These are phyloP conservation scores for Trametes meyenii DNA, from an alignment of 768 basidiomycete species.

Conservation along the genomic window DNA sequence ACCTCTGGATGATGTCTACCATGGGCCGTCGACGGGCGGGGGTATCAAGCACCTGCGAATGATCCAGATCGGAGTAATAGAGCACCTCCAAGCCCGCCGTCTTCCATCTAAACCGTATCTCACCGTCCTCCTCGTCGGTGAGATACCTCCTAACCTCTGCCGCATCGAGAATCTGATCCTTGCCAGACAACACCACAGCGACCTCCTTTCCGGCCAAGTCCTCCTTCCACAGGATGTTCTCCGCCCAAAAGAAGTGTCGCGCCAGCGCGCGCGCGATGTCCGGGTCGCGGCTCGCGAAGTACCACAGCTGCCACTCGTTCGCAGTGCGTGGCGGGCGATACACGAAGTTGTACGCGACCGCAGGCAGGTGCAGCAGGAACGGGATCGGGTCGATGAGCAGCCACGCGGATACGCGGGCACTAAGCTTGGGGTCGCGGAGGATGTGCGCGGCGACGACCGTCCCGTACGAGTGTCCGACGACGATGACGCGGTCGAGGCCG, in stretches of 20 bases:
- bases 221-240: conserved; percentile 62
- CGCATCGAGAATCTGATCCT: conserved; percentile 48
- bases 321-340: conserved; percentile 54
- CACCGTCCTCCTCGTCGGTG: conserved; percentile 34
- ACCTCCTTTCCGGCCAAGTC: conserved; percentile 44
- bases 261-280: conserved; percentile 61
- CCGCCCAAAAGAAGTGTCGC: conserved; percentile 68
- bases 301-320: conserved; percentile 71
- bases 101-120: conserved; percentile 31
- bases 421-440: conserved; percentile 40
- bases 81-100: conserved; percentile 41
- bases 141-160: conserved; percentile 42
- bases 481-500: conserved; percentile 41
- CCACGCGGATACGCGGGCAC: conserved; percentile 43
- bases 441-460: conserved; percentile 60
- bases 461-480: conserved; percentile 65
- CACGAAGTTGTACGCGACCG: conserved; percentile 68
- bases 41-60: conserved; percentile 44
- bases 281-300: conserved; percentile 64
- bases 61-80: conserved; percentile 43
- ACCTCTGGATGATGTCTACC: conserved; percentile 36
- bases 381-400: conserved; percentile 69
- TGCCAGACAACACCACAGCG: conserved; percentile 42
- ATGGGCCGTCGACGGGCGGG: conserved; percentile 32
- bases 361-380: conserved; percentile 61